These are phyloP conservation scores for Xylaria longipes DNA, from an alignment of 495 filamentous ascomycete species.

Conservation along the genomic window DNA sequence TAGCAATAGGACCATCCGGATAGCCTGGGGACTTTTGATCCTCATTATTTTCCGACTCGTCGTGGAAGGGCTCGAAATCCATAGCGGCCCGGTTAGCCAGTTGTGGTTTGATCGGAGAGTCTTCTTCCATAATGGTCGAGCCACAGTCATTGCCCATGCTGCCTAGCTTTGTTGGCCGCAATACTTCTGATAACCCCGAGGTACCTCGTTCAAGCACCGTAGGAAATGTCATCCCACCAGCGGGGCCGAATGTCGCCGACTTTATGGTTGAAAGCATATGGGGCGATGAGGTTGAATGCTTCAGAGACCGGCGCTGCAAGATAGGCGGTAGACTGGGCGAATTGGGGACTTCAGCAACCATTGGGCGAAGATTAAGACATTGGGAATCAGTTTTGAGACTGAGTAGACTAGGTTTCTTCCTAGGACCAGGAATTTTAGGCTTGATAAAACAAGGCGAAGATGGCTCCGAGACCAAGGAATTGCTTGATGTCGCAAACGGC, in stretches of 20 bases:
- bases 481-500: conserved; percentile 55
- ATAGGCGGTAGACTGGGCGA: conserved; percentile 56
- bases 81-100: conserved; percentile 59
- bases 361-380: conserved; percentile 48
- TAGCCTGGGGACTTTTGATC: conserved; percentile 92
- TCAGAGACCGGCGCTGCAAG: conserved; percentile 59
- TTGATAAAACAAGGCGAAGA: conserved; percentile 83
- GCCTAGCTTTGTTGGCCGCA: conserved; percentile 52
- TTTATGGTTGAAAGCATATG: conserved; percentile 60
- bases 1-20: conserved; percentile 88
- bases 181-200: conserved; percentile 54
- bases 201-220: conserved; percentile 56
- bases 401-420: conserved; percentile 79
- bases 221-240: conserved; percentile 61
- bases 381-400: conserved; percentile 67
- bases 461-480: conserved; percentile 67
- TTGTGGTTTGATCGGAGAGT: conserved; percentile 71
- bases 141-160: conserved; percentile 35
- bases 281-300: conserved; percentile 63
- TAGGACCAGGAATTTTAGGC: conserved; percentile 69
- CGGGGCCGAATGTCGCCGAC: conserved; percentile 59
- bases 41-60: conserved; percentile 60
- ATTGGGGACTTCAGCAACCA: conserved; percentile 48
- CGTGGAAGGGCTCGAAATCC: conserved; percentile 56
- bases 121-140: conserved; percentile 73